These are phyloP conservation scores for Blastomyces gilchristii DNA, from an alignment of 2,329 filamentous ascomycete genomes.

Conservation along the genomic window DNA sequence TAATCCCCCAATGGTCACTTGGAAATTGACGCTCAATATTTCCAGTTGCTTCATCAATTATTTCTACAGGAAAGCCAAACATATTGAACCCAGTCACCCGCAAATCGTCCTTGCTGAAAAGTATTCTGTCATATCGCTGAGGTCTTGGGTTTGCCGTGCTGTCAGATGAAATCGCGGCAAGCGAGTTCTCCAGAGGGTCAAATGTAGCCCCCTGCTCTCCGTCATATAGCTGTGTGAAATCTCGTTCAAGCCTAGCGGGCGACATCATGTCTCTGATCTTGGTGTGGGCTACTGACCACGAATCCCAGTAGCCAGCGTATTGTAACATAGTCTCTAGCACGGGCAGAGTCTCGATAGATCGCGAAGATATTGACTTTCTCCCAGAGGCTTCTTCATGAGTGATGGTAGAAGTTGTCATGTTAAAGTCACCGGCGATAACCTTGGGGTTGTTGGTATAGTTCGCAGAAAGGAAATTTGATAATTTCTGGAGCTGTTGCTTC, in stretches of 20 bases:
- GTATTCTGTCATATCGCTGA: slow-evolving; percentile 56
- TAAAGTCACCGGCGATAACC: slow-evolving; percentile 55
- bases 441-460: slow-evolving; percentile 40
- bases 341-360: slow-evolving; percentile 37
- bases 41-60: neutral
- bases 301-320: slow-evolving; percentile 42
- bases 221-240: slow-evolving; percentile 35
- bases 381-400: slow-evolving; percentile 46
- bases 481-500: slow-evolving; percentile 44
- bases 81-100: slow-evolving; percentile 43
- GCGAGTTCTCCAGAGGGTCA: slow-evolving; percentile 47
- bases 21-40: slow-evolving; percentile 17
- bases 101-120: slow-evolving; percentile 39
- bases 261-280: slow-evolving; percentile 37
- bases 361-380: slow-evolving; percentile 44
- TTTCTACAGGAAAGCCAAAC: slow-evolving; percentile 43
- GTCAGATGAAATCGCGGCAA: slow-evolving; percentile 45
- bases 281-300: slow-evolving; percentile 41
- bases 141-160: slow-evolving; percentile 44
- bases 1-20: slow-evolving; percentile 26
- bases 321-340: slow-evolving; percentile 41
- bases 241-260: slow-evolving; percentile 17
- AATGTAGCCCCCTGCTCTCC: slow-evolving; percentile 58
- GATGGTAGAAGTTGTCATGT: slow-evolving; percentile 49
- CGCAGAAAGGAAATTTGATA: slow-evolving; percentile 39